phyloP scores from a whole-genome alignment of 23 red algal species.

The Cyanidium caldarium region DNA sequence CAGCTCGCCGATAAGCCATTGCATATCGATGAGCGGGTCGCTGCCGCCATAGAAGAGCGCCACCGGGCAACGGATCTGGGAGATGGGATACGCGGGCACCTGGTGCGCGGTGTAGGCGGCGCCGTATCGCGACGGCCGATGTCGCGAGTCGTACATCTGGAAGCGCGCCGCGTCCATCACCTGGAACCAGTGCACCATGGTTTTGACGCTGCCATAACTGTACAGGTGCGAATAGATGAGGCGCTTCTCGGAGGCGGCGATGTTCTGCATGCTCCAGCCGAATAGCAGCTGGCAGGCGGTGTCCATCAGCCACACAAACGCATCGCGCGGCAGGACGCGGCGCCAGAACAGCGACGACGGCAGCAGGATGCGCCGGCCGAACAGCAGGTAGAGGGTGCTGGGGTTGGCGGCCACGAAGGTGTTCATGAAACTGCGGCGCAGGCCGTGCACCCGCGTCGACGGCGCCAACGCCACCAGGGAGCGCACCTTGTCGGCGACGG shows the following conservation, averaged over 20 bases:
- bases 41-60: slow-evolving; percentile 11
- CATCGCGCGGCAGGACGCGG: background rate
- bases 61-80: background rate
- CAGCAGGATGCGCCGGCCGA: background rate
- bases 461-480: slow-evolving; percentile 3
- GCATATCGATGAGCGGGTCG: background rate
- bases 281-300: background rate
- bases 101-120: background rate
- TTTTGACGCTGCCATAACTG: slow-evolving; percentile 7
- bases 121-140: background rate
- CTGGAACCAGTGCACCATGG: slow-evolving; percentile 18
- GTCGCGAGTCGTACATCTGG: slow-evolving; percentile 7
- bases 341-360: background rate
- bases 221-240: slow-evolving; percentile 10
- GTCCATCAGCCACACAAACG: background rate
- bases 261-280: slow-evolving; percentile 11
- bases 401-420: slow-evolving; percentile 2
- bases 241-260: background rate
- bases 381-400: slow-evolving; percentile 6
- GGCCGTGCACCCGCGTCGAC: slow-evolving; percentile 8
- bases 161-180: background rate
- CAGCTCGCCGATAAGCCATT: slow-evolving; percentile 9
- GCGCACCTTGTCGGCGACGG: background rate
- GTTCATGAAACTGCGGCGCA: background rate
- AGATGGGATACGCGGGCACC: slow-evolving; percentile 1